Evolutionary conservation across 139 green algal genomes (phyloP).

Genomic region (Eudorina sp.): DNA sequence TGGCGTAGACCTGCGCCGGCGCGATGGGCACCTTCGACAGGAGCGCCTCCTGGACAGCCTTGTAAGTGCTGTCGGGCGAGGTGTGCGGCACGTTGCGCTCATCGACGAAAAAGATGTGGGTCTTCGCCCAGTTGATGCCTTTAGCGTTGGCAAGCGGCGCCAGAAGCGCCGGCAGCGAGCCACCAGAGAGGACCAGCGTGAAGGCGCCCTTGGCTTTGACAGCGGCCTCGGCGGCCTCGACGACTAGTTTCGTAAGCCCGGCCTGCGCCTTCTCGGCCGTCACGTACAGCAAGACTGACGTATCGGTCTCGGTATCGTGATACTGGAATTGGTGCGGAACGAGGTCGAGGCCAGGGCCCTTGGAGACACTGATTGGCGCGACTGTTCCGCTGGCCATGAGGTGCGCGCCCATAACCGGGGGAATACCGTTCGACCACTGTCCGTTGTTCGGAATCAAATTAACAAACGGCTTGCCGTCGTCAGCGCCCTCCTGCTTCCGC

Average conservation of each 20-base stretch:
- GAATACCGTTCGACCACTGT: conserved; percentile 82
- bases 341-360: conserved; percentile 74
- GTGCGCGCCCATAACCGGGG: conserved; percentile 92
- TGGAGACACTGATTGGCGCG: conserved; percentile 79
- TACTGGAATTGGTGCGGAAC: conserved; percentile 80
- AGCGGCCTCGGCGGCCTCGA: conserved; percentile 68
- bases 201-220: conserved; percentile 83
- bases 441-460: conserved; percentile 78
- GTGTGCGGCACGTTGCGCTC: conserved; percentile 89
- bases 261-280: conserved; percentile 58
- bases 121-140: conserved; percentile 79
- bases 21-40: conserved; percentile 82
- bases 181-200: conserved; percentile 87
- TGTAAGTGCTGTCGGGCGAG: conserved; percentile 84
- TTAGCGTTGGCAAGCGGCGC: conserved; percentile 61
- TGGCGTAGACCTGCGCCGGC: conserved; percentile 68
- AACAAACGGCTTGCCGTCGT: conserved; percentile 55
- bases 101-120: conserved; percentile 88
- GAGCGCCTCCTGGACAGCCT: conserved; percentile 79
- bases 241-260: conserved; percentile 67
- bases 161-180: conserved; percentile 80
- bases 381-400: conserved; percentile 85
- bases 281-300: conserved; percentile 66
- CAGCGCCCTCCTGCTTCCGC: background rate
- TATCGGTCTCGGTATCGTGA: conserved; percentile 56